phyloP scores from a whole-genome alignment of 371 early-diverging fungal species.

The Saksenaea vasiformis region DNA sequence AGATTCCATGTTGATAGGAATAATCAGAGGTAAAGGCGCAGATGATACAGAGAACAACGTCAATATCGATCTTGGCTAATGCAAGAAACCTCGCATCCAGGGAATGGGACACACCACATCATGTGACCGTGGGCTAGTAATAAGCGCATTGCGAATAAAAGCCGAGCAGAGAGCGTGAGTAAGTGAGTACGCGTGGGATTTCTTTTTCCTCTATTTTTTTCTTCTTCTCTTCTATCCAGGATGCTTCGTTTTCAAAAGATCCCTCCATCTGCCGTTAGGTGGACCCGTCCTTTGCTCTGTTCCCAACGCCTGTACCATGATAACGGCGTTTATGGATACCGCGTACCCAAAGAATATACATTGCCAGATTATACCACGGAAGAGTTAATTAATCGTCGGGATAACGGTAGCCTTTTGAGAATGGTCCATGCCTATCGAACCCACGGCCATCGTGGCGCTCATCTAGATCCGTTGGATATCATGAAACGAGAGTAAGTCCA shows the following conservation, averaged over 20 bases:
- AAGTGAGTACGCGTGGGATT: neutral
- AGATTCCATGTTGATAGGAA: neutral
- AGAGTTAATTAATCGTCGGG: conserved; percentile 81
- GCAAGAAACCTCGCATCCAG: too few species aligned
- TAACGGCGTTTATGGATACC: conserved; percentile 83
- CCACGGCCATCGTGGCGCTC: conserved; percentile 83
- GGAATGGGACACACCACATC: too few species aligned
- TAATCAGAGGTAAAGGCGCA: too few species aligned
- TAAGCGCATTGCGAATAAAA: neutral
- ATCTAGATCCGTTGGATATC: conserved; percentile 88
- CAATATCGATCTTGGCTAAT: too few species aligned
- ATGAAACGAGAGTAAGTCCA: conserved; percentile 66
- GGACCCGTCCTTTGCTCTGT: conserved; percentile 3
- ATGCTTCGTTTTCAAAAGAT: neutral
- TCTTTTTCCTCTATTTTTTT: neutral
- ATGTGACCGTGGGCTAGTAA: neutral
- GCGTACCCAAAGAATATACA: conserved; percentile 66
- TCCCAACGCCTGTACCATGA: conserved; percentile 60
- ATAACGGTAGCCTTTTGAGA: conserved; percentile 82
- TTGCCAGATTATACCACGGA: conserved; percentile 76
- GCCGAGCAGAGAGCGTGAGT: too few species aligned
- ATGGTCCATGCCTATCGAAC: conserved; percentile 84
- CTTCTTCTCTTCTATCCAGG: neutral
- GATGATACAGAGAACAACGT: too few species aligned
- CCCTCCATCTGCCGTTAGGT: neutral